Percentiles rank a stretch among this genome's conserved stretches.
Evolutionary conservation across 345 rosid species (phyloP).

Genomic region (Adansonia digitata): DNA sequence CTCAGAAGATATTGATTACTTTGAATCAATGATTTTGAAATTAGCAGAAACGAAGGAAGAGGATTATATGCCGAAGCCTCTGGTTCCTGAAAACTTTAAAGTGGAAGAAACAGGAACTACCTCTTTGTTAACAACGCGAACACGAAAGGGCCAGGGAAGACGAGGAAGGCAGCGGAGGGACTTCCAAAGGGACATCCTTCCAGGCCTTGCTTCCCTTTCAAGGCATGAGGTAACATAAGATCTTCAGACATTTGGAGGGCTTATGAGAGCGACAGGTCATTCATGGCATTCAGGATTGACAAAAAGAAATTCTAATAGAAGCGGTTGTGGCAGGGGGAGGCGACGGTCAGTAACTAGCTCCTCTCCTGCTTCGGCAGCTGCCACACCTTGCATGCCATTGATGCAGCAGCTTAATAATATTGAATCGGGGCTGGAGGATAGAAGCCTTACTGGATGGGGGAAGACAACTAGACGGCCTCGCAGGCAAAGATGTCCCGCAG

Average conservation of each 20-base stretch:
- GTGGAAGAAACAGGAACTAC: conserved; percentile 41
- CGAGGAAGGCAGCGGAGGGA: conserved; percentile 96
- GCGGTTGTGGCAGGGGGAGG: conserved; percentile 69
- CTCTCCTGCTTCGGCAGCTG: conserved; percentile 30
- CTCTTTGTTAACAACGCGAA: conserved; percentile 32
- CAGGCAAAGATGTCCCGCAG: conserved; percentile 82
- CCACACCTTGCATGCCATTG: conserved; percentile 39
- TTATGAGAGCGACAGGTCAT: conserved; percentile 77
- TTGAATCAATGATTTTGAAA: conserved; percentile 74
- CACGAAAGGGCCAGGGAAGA: conserved; percentile 73
- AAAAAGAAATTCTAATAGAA: conserved; percentile 69
- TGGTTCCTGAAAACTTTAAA: conserved; percentile 51
- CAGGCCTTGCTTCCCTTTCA: conserved; percentile 78
- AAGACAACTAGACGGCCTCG: conserved; percentile 88
- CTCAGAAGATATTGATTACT: conserved; percentile 61
- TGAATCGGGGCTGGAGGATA: conserved; percentile 68
- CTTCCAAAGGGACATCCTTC: conserved; percentile 97
- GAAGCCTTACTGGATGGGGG: conserved; percentile 88
- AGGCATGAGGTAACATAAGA: conserved; percentile 91
- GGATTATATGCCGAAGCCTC: conserved; percentile 82
- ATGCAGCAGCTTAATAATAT: conserved; percentile 48
- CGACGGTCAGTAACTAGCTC: conserved; percentile 36
- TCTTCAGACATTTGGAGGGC: conserved; percentile 83
- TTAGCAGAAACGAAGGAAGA: conserved; percentile 59
- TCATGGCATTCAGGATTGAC: conserved; percentile 60